Evolutionary conservation across 1,139 yeast species (phyloP).

Genomic region (Hansenula sp.): DNA sequence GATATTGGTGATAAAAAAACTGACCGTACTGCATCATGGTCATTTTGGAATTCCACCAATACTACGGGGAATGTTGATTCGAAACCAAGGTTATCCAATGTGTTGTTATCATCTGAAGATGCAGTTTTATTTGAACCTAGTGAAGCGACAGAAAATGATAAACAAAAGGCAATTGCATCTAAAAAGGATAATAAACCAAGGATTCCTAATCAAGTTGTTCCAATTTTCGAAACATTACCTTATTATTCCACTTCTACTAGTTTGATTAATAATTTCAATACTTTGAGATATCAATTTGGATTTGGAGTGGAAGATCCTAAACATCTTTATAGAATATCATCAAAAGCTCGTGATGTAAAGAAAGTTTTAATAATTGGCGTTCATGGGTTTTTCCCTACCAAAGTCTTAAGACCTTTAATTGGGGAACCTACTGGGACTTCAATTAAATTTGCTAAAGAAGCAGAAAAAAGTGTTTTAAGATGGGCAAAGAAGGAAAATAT

Average conservation of each 20-base stretch:
- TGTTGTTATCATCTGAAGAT: constrained; percentile 18
- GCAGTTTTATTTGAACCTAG: constrained; percentile 19
- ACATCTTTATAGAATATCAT: constrained; percentile 26
- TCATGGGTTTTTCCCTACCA: constrained; percentile 93
- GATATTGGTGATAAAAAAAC: not conserved
- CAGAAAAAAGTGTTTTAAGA: constrained; percentile 68
- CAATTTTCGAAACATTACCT: constrained; percentile 29
- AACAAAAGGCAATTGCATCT: constrained; percentile 4
- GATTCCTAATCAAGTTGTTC: constrained; percentile 28
- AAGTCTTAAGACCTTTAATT: constrained; percentile 75
- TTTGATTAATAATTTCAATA: constrained; percentile 17
- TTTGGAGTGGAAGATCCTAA: constrained; percentile 21
- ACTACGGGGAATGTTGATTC: constrained; percentile 7
- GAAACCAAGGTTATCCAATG: constrained; percentile 11
- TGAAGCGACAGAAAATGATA: constrained; percentile 3
- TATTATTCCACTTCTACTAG: constrained; percentile 16
- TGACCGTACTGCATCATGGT: constrained; percentile 16
- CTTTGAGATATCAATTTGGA: constrained; percentile 19
- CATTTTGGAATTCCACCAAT: constrained; percentile 18
- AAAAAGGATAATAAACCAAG: not conserved
- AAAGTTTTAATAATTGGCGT: constrained; percentile 83
- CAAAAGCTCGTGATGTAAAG: constrained; percentile 25
- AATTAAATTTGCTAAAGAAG: constrained; percentile 79
- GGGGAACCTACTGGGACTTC: constrained; percentile 97
- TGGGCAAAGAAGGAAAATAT: constrained; percentile 65